Evolutionary conservation across 2,329 filamentous ascomycete genomes (phyloP), one percentile per base, ranked within the genome.

Genomic region (Neofusicoccum cordaticola): DNA sequence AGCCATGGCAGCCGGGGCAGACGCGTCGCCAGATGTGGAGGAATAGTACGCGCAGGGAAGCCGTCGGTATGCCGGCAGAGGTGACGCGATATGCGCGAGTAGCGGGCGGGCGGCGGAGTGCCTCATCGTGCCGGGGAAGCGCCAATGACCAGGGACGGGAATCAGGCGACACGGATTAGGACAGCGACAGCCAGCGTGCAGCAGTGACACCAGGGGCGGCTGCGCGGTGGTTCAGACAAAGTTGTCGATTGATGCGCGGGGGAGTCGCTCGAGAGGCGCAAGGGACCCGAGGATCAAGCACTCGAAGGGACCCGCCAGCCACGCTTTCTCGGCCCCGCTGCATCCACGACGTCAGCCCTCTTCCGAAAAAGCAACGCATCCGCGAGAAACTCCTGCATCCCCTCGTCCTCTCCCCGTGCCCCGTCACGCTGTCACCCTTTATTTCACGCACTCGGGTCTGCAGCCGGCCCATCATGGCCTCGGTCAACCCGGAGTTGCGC

Each of bases 401-500:
- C 31, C n/a, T 37, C 42, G 56, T 6, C 8, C 34, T 60, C 17
- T 15, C 42, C 17, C 11, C 56, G 41, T 17, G 17, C 17, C 42
- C 27, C 13, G n/a, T 35, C 44, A 35, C 41, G 42, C 42, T 27
- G 37, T 27, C 35, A 6, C 13, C 34, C 12, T 50, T 22, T 27
- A 57, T 39, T 47, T 39, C 62, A 44, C 15, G 5, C 37, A 13
- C 13, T 13, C 19, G 37, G 42, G 6, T 47, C 41, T 22, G 17
- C 56, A 47, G 17, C 42, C 13, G 56, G 7, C 56, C n/a, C 31
- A 17, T 4, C 17, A 65, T 65, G 63, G 27, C 53, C 2, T 22
- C 53, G 34, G 34, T 51, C 34, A 63, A 62, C 56, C 15, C 77
- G 75, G 72, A 58, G 68, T 8, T 97, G 34, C 87, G 92, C 63